Conservation (phyloP, 495 filamentous ascomycete genomes). For the Diplogelasinospora grovesii region DNA sequence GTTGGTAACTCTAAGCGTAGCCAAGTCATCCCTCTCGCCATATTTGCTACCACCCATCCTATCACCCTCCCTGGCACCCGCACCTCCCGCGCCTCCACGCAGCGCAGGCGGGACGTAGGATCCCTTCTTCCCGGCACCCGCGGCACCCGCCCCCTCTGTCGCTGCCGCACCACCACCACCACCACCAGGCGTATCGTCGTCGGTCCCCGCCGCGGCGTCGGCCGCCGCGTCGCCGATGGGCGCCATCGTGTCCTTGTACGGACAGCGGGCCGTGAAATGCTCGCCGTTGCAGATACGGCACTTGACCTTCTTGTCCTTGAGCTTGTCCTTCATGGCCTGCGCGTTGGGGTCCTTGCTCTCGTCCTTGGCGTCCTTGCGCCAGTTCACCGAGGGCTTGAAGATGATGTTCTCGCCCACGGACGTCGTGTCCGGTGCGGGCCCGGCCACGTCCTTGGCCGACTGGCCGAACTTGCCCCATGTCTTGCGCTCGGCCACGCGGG, state of each 20-base stretch:
- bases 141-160: slow-evolving; percentile 44
- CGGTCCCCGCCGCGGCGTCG: slow-evolving; percentile 48
- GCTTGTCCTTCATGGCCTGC: slow-evolving; percentile 75
- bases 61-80: slow-evolving; percentile 59
- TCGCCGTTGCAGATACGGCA: slow-evolving; percentile 97
- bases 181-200: slow-evolving; percentile 39
- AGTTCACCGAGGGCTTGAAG: slow-evolving; percentile 83
- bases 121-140: slow-evolving; percentile 60
- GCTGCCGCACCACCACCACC: slow-evolving; percentile 27
- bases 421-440: slow-evolving; percentile 76
- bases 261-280: slow-evolving; percentile 93
- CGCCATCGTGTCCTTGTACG: slow-evolving; percentile 61
- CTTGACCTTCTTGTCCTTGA: slow-evolving; percentile 99
- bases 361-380: slow-evolving; percentile 81
- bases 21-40: slow-evolving; percentile 89
- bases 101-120: slow-evolving; percentile 92
- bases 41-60: slow-evolving; percentile 81
- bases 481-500: slow-evolving; percentile 88
- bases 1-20: slow-evolving; percentile 94
- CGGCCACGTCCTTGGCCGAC: slow-evolving; percentile 57
- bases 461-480: slow-evolving; percentile 88
- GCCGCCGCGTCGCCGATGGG: slow-evolving; percentile 47
- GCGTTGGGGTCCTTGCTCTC: slow-evolving; percentile 69
- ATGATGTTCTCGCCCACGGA: slow-evolving; percentile 94
- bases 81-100: slow-evolving; percentile 59